Evolutionary conservation across 2,329 filamentous ascomycete genomes (phyloP).

Genomic region (Orbilia oligospora): DNA sequence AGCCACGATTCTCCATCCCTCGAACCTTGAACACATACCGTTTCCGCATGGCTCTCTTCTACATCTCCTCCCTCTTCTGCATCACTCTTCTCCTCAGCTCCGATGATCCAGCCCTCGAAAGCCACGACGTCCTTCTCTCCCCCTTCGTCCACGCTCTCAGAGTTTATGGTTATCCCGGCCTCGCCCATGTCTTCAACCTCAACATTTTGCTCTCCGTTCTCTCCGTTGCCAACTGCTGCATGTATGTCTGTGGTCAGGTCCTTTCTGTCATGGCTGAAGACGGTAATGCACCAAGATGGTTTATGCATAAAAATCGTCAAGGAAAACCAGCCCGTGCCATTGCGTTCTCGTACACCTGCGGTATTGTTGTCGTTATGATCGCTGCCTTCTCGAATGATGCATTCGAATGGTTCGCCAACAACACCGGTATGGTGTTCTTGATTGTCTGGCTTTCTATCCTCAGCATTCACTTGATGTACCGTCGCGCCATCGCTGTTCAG

Average conservation of each 20-base stretch:
- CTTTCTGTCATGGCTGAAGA: slow-evolving; percentile 56
- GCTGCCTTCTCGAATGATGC: slow-evolving; percentile 49
- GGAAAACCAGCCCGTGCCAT: slow-evolving; percentile 57
- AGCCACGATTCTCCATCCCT: slow-evolving; percentile 56
- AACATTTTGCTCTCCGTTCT: slow-evolving; percentile 57
- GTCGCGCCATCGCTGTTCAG: slow-evolving; percentile 33
- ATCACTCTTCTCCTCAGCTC: slow-evolving; percentile 47
- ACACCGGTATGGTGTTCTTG: slow-evolving; percentile 61
- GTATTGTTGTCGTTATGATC: slow-evolving; percentile 46
- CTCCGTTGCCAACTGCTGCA: slow-evolving; percentile 58
- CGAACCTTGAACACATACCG: slow-evolving; percentile 59
- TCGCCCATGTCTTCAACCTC: slow-evolving; percentile 56
- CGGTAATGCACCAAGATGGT: slow-evolving; percentile 49
- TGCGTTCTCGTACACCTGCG: slow-evolving; percentile 38
- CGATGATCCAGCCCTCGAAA: slow-evolving; percentile 46
- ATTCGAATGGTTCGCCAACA: slow-evolving; percentile 54
- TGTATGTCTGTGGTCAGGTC: slow-evolving; percentile 58
- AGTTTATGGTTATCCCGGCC: slow-evolving; percentile 46
- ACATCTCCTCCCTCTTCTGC: slow-evolving; percentile 54
- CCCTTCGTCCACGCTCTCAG: slow-evolving; percentile 50
- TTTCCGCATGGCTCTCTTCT: slow-evolving; percentile 61
- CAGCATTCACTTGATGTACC: slow-evolving; percentile 48
- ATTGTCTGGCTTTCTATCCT: slow-evolving; percentile 59
- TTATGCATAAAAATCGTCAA: slow-evolving; percentile 41
- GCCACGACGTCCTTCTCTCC: slow-evolving; percentile 45